These are phyloP conservation scores for Arctium minus DNA, from an alignment of 129 eudicot genomes.

Conservation along the genomic window DNA sequence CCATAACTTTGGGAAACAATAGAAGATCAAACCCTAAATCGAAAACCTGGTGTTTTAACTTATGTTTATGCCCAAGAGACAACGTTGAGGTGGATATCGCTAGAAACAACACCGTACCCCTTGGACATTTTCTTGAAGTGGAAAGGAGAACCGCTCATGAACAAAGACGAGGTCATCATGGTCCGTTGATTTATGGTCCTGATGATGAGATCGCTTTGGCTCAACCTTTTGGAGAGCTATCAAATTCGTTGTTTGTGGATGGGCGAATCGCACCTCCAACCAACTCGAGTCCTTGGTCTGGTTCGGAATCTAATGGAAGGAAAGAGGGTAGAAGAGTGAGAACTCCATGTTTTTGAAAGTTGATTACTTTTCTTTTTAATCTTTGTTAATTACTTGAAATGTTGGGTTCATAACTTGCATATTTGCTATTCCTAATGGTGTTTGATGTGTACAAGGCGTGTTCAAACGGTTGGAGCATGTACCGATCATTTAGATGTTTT, in stretches of 20 bases:
- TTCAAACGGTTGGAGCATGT: background rate
- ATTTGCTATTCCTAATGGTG: background rate
- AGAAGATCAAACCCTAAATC: slow-evolving; percentile 40
- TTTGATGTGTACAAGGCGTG: slow-evolving; percentile 16
- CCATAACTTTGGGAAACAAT: slow-evolving; percentile 38
- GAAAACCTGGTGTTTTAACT: slow-evolving; percentile 60
- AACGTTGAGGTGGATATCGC: slow-evolving; percentile 56
- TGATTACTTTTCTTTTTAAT: background rate
- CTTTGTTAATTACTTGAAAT: background rate
- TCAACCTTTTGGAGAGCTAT: slow-evolving; percentile 40
- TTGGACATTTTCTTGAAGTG: slow-evolving; percentile 63
- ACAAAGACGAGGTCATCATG: slow-evolving; percentile 37
- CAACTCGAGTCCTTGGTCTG: slow-evolving; percentile 33
- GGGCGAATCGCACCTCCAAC: slow-evolving; percentile 66
- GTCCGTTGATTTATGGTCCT: slow-evolving; percentile 36
- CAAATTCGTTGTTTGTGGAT: slow-evolving; percentile 59
- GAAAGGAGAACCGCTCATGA: slow-evolving; percentile 55
- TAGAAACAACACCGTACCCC: slow-evolving; percentile 54
- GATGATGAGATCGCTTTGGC: slow-evolving; percentile 54
- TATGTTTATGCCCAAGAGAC: slow-evolving; percentile 76
- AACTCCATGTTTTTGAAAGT: slow-evolving; percentile 29
- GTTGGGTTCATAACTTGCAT: background rate
- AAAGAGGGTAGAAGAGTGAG: slow-evolving; percentile 27
- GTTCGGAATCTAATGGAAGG: slow-evolving; percentile 30
- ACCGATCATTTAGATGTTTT: background rate